Evolutionary conservation across 192 early-diverging fungal genomes (phyloP).

Genomic region (Martensiomyces pterosporus): DNA sequence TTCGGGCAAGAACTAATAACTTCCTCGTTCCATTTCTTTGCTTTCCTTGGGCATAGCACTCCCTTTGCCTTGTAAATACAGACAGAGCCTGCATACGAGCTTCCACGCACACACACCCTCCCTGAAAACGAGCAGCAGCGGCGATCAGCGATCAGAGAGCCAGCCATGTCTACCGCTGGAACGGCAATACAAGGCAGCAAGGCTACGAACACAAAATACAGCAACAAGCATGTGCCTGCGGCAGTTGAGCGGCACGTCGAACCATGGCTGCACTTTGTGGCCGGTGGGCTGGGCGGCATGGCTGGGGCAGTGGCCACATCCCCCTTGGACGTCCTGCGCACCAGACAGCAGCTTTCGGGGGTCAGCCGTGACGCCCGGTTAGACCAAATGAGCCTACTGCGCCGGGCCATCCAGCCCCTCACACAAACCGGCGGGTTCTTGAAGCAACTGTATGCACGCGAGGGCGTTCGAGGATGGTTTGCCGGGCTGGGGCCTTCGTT

Average conservation of each 20-base stretch:
- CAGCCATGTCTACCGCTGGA: no score
- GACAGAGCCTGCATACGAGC: no score
- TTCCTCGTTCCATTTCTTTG: no score
- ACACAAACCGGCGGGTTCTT: constrained; percentile 19
- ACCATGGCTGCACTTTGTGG: constrained; percentile 48
- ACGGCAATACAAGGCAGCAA: no score
- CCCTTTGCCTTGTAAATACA: no score
- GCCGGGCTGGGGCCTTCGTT: constrained; percentile 94
- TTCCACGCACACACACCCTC: no score
- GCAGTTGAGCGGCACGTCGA: constrained; percentile 37
- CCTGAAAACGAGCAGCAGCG: no score
- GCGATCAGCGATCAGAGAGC: no score
- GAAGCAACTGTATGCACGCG: constrained; percentile 61
- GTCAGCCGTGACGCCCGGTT: neutral
- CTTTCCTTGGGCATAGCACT: no score
- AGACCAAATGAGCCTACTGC: neutral
- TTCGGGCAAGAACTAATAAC: no score
- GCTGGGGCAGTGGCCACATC: constrained; percentile 83
- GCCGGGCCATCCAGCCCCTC: constrained; percentile 26
- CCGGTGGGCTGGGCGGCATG: constrained; percentile 62
- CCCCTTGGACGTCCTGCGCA: constrained; percentile 93
- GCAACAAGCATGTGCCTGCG: constrained; percentile 23
- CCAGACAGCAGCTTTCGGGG: constrained; percentile 75
- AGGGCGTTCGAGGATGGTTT: constrained; percentile 84
- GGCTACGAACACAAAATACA: no score